A percentile compares a stretch with the other conserved stretches of the same genome.
Evolutionary conservation across 2,329 filamentous ascomycete genomes (phyloP).

Genomic region (Domatiomyces globalis): DNA sequence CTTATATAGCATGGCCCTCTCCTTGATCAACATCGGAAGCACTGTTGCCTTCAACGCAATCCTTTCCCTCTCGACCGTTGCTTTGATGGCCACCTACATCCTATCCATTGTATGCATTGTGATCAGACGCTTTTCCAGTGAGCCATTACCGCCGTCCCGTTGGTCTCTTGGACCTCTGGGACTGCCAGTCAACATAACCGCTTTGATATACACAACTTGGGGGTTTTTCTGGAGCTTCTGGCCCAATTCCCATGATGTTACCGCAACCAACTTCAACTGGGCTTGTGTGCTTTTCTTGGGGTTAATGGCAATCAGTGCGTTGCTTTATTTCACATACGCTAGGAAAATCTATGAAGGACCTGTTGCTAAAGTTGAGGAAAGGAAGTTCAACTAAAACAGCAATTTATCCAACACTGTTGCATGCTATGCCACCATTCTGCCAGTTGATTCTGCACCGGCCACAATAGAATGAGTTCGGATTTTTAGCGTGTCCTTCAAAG

Average conservation of each 20-base stretch:
- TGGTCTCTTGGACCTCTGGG: conserved; percentile 35
- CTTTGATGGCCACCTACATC: conserved; percentile 37
- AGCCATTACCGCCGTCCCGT: conserved; percentile 30
- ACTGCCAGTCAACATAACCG: conserved; percentile 26
- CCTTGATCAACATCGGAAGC: conserved; percentile 13
- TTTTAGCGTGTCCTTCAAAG: too few species aligned
- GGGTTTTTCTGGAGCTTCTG: conserved; percentile 20
- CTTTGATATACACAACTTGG: conserved; percentile 19
- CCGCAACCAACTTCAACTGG: conserved; percentile 35
- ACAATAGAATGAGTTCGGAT: too few species aligned
- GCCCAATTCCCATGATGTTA: conserved; percentile 24
- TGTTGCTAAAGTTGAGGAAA: conserved; percentile 16
- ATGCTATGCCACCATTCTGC: too few species aligned
- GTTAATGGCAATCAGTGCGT: conserved; percentile 26
- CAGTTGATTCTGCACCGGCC: too few species aligned
- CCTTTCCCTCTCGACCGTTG: conserved; percentile 33
- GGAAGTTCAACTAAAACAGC: conserved; percentile 1
- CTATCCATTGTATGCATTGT: conserved; percentile 35
- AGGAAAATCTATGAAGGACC: conserved; percentile 24
- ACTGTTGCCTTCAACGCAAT: conserved; percentile 14
- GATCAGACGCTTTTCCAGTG: conserved; percentile 28
- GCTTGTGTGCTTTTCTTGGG: conserved; percentile 31
- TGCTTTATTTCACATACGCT: conserved; percentile 26
- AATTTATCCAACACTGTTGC: too few species aligned
- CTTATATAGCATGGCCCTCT: conserved; percentile 5